These are phyloP conservation scores for Fusarium temperatum DNA, from an alignment of 2,329 filamentous ascomycete genomes.

Conservation along the genomic window DNA sequence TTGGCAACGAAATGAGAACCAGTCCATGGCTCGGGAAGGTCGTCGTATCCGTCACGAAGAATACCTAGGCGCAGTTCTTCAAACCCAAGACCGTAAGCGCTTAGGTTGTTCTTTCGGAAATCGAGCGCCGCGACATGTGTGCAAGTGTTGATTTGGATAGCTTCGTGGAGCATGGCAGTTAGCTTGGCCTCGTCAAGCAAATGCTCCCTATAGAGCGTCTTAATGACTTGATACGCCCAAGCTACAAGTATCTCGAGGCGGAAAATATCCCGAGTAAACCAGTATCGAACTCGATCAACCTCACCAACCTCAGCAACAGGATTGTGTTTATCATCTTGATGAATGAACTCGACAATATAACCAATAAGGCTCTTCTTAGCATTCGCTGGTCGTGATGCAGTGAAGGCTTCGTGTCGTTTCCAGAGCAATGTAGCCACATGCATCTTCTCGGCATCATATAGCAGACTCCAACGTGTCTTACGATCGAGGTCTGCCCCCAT, in stretches of 20 bases:
- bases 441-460: constrained; percentile 93
- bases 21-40: constrained; percentile 86
- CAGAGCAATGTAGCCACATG: constrained; percentile 82
- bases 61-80: constrained; percentile 74
- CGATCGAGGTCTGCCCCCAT: constrained; percentile 74
- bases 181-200: constrained; percentile 63
- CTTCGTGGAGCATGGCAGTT: constrained; percentile 72
- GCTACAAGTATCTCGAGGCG: constrained; percentile 78
- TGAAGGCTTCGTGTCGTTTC: constrained; percentile 78
- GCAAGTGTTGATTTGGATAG: constrained; percentile 71
- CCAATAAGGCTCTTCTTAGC: constrained; percentile 76
- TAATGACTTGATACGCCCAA: constrained; percentile 81
- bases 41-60: constrained; percentile 69
- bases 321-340: constrained; percentile 78
- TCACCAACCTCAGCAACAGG: constrained; percentile 72
- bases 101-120: constrained; percentile 76
- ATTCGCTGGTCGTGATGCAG: constrained; percentile 65
- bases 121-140: constrained; percentile 64
- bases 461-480: constrained; percentile 77
- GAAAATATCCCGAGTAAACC: constrained; percentile 81
- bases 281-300: constrained; percentile 82
- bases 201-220: constrained; percentile 72
- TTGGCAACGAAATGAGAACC: constrained; percentile 71
- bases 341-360: constrained; percentile 79
- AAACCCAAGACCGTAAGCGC: constrained; percentile 75